Evolutionary conservation across 2,329 filamentous ascomycete species (phyloP), one percentile per base, ranked within the genome.

Genomic region (Epichloe typhina): DNA sequence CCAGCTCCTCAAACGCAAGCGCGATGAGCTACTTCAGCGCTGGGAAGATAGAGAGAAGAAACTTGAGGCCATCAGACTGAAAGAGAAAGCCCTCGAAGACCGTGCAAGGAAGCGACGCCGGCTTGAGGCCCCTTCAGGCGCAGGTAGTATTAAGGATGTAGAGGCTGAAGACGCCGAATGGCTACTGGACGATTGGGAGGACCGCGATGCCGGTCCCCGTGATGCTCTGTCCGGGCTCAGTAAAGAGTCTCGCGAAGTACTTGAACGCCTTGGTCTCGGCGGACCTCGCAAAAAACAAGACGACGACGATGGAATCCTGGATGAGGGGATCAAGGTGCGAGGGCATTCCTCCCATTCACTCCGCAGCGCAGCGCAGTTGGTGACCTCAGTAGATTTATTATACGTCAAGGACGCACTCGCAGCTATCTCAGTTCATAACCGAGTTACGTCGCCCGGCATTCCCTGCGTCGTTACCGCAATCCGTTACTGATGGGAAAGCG

Each of bases 341-440:
- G 47, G 47, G 43, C 45, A 45, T 49, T 45, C 19, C 21, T 42
- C 44, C 31, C 50, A n/a, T 49, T 4, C 48, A 46, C 49, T 45
- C 49, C 37, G 45, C 35, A 21, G 41, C 48, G 41, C 43, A 50
- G 62, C n/a, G 5, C 21, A 17, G n/a, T 21, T 44, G 42, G 61
- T 62, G 69, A 64, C 67, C 38, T 44, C 8, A 37, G 47, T 64
- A 82, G 73, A 86, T 96, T 48, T 95, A 87, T 66, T 95, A 91
- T 68, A 93, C 89, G 51, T 96, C 90, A 7, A 79, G 90, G 62
- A 96, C 90, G 1, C 90, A 96, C 65, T 96, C 90, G 3, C 90
- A 96, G 61, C 69, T 96, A 13, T 84, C 85, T 1, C 90, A 96
- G 62, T 95, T 96, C 65, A 83, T 91, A 17, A 77, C 82, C 41